A percentile compares a stretch with the other conserved stretches of the same genome.
These are phyloP conservation scores for Penicillium sp. DNA, from an alignment of 2,329 filamentous ascomycete genomes.

Conservation along the genomic window DNA sequence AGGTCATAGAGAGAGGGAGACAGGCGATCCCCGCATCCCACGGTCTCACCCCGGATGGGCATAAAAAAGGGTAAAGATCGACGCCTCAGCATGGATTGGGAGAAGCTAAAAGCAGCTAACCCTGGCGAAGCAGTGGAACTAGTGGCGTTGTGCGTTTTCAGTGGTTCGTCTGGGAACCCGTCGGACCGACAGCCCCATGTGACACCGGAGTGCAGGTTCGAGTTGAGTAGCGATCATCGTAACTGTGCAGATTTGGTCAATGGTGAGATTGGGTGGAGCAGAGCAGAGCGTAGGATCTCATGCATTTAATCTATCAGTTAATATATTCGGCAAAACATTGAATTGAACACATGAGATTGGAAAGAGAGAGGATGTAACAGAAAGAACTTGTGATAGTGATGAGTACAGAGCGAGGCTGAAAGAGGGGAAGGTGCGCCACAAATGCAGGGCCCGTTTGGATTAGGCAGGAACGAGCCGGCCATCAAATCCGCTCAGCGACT, in stretches of 20 bases:
- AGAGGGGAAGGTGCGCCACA: conserved; percentile 5
- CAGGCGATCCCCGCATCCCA: conserved; percentile 4
- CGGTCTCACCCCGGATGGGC: background rate
- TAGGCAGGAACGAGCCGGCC: background rate
- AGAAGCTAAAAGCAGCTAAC: background rate
- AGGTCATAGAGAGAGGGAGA: background rate
- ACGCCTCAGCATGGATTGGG: background rate
- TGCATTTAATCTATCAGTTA: background rate
- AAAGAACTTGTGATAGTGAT: too few relatives aligned
- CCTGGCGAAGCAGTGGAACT: background rate
- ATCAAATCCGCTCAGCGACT: too few relatives aligned
- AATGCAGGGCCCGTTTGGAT: background rate
- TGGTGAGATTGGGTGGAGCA: background rate
- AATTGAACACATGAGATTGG: background rate
- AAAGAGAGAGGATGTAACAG: background rate
- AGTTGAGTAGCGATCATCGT: background rate
- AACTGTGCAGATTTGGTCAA: background rate
- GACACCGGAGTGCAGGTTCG: background rate
- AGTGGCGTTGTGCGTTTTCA: background rate
- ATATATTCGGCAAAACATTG: background rate
- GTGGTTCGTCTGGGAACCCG: background rate
- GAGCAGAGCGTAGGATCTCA: background rate
- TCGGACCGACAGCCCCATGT: conserved; percentile 4
- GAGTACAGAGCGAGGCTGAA: too few relatives aligned
- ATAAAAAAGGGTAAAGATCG: background rate